These are phyloP conservation scores for Fusarium veterinarium DNA, from an alignment of 2,329 filamentous ascomycete species.

Conservation along the genomic window DNA sequence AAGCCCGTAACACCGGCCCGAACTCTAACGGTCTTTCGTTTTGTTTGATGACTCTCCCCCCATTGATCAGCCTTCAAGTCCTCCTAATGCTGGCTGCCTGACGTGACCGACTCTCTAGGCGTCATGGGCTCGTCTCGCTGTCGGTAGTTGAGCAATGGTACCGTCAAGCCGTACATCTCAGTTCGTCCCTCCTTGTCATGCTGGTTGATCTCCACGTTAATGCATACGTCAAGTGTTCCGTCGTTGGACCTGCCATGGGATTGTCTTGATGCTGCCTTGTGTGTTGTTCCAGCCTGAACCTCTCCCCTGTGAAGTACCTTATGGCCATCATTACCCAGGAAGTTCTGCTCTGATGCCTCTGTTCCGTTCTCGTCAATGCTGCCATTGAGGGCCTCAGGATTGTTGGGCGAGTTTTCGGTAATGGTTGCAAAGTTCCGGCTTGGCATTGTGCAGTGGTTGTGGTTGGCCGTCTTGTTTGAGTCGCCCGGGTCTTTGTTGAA, in stretches of 20 bases:
- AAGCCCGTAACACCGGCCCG: conserved; percentile 11
- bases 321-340: conserved; percentile 71
- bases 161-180: conserved; percentile 82
- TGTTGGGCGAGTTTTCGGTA: conserved; percentile 82
- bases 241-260: conserved; percentile 67
- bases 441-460: conserved; percentile 89
- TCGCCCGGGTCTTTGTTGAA: conserved; percentile 90
- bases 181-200: conserved; percentile 84
- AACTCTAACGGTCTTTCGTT: not conserved
- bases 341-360: conserved; percentile 41
- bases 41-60: not conserved
- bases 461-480: conserved; percentile 76
- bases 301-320: conserved; percentile 81
- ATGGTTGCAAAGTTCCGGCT: conserved; percentile 94
- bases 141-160: conserved; percentile 73
- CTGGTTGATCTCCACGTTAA: conserved; percentile 90
- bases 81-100: conserved; percentile 26
- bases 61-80: conserved; percentile 3
- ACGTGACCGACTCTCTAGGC: conserved; percentile 41
- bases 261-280: conserved; percentile 74
- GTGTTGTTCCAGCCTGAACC: conserved; percentile 78
- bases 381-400: conserved; percentile 45
- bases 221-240: conserved; percentile 79
- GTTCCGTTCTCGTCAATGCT: conserved; percentile 34
- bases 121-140: conserved; percentile 42